Conservation (phyloP, 495 filamentous ascomycete genomes). For the Tuber magnatum region DNA sequence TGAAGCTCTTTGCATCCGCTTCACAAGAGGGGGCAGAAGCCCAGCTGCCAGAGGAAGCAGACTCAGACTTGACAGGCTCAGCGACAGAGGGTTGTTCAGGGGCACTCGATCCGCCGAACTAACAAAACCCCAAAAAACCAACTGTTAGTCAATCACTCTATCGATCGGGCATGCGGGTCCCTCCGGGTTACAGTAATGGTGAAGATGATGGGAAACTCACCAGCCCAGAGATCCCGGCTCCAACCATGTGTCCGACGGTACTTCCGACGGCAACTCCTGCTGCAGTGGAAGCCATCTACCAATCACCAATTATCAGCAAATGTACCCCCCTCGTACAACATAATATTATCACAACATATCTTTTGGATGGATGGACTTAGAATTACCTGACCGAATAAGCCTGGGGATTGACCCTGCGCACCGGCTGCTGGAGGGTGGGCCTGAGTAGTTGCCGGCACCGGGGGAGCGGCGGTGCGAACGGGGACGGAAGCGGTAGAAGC, state of each 20-base stretch:
- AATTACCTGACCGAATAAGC: conserved; percentile 61
- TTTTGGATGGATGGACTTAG: neutral
- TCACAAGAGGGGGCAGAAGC: conserved; percentile 55
- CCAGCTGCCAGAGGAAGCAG: conserved; percentile 45
- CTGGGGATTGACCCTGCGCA: conserved; percentile 55
- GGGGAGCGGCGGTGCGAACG: conserved; percentile 45
- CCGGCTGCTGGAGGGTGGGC: conserved; percentile 45
- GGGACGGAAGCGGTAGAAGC: conserved; percentile 59
- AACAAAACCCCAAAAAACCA: conserved; percentile 51
- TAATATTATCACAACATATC: conserved; percentile 4
- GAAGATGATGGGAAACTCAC: conserved; percentile 17
- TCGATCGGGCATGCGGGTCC: conserved; percentile 30
- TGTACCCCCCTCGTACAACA: neutral
- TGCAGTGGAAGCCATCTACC: conserved; percentile 70
- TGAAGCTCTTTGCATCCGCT: conserved; percentile 74
- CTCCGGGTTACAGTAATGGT: neutral
- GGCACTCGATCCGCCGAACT: conserved; percentile 57
- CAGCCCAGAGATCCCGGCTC: conserved; percentile 46
- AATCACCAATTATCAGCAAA: conserved; percentile 8
- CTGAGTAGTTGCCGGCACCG: conserved; percentile 47
- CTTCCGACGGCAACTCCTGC: conserved; percentile 94
- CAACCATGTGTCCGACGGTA: conserved; percentile 88
- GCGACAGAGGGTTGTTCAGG: conserved; percentile 50
- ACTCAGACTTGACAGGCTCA: conserved; percentile 43
- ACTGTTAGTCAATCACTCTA: conserved; percentile 3